These are phyloP conservation scores for Russula griseocarnosa DNA, from an alignment of 768 basidiomycete genomes.

Conservation along the genomic window DNA sequence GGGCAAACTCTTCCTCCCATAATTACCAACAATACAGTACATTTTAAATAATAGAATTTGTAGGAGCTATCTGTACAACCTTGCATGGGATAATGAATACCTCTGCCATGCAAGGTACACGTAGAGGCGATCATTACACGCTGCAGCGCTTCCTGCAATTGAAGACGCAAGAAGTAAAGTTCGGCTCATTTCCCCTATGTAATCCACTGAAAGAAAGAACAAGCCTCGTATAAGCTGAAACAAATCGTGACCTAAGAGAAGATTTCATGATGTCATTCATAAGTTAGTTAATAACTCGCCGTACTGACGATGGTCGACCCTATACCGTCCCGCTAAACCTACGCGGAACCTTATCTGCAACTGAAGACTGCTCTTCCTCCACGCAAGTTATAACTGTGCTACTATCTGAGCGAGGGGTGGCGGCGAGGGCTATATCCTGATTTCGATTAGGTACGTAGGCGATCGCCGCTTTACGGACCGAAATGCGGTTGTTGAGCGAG, in stretches of 20 bases:
- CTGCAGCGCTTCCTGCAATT: no score
- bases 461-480: neutral
- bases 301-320: neutral
- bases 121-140: neutral
- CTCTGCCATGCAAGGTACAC: neutral
- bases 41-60: no score
- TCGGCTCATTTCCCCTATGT: neutral
- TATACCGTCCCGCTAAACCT: neutral
- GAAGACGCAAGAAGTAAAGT: neutral
- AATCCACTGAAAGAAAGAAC: neutral
- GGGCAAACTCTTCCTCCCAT: no score
- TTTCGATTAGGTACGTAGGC: neutral
- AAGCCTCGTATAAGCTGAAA: neutral
- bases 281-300: neutral
- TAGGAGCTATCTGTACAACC: no score
- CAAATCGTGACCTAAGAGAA: neutral
- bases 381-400: neutral
- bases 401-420: no score
- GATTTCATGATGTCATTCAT: neutral
- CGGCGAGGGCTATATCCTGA: neutral
- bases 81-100: no score
- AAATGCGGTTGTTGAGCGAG: slow-evolving; percentile 18
- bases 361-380: neutral
- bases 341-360: neutral
- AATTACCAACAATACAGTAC: no score